Percentiles rank a stretch among this genome's conserved stretches.
These are phyloP conservation scores for Mucor velutinosus DNA, from an alignment of 371 early-diverging fungal genomes.

Conservation along the genomic window DNA sequence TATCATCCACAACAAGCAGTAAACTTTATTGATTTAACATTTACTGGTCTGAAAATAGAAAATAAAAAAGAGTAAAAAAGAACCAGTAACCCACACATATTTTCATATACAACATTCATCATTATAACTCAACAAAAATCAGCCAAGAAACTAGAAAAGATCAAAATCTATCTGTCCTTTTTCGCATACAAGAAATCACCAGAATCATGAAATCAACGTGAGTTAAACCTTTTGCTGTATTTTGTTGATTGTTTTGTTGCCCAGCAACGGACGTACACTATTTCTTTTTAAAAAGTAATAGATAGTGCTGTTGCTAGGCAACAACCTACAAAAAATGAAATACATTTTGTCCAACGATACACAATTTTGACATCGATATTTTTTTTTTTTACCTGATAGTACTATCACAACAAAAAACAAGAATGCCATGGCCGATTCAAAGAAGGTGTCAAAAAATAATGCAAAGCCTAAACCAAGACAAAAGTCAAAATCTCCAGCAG, in stretches of 20 bases:
- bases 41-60: not conserved
- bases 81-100: not conserved
- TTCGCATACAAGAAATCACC: not conserved
- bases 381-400: constrained; percentile 14
- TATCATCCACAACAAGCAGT: not conserved
- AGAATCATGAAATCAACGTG: constrained; percentile 18
- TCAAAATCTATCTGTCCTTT: not conserved
- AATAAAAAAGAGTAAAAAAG: not conserved
- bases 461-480: constrained; percentile 9
- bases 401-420: not conserved
- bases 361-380: constrained; percentile 28
- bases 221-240: constrained; percentile 5
- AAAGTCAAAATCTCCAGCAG: not conserved
- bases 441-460: constrained; percentile 17
- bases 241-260: not conserved
- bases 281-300: constrained; percentile 9
- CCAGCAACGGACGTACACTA: not conserved
- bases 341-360: constrained; percentile 32
- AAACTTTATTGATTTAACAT: constrained; percentile 1
- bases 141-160: constrained; percentile 8
- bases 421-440: constrained; percentile 2
- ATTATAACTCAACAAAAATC: constrained; percentile 6
- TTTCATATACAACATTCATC: constrained; percentile 1
- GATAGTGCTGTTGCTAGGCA: constrained; percentile 7
- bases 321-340: not conserved